These are phyloP conservation scores for Xylaria intraflava DNA, from an alignment of 495 filamentous ascomycete species.

Conservation along the genomic window DNA sequence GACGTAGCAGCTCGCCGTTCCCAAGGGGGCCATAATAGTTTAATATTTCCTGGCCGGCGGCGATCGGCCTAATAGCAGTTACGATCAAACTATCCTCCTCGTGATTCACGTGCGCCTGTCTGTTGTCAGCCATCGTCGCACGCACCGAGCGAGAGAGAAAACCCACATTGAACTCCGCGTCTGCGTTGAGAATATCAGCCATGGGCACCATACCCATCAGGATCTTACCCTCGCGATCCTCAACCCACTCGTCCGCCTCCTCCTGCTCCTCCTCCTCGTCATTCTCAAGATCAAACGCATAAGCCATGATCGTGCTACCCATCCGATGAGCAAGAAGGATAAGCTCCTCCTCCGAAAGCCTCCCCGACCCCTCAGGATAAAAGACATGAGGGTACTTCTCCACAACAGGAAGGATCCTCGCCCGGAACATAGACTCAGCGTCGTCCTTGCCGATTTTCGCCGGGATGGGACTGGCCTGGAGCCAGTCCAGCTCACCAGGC, in stretches of 20 bases:
- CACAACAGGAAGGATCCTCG: conserved; percentile 55
- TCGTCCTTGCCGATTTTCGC: conserved; percentile 69
- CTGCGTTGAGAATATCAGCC: conserved; percentile 88
- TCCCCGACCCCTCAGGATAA: conserved; percentile 41
- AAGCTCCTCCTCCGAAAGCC: conserved; percentile 42
- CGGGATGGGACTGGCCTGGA: conserved; percentile 71
- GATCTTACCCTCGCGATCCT: conserved; percentile 57
- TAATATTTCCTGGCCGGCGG: conserved; percentile 70
- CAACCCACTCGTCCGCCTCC: conserved; percentile 56
- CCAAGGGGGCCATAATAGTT: conserved; percentile 88
- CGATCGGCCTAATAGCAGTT: conserved; percentile 58
- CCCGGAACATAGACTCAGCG: conserved; percentile 62
- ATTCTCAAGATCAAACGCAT: conserved; percentile 76
- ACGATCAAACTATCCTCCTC: conserved; percentile 58
- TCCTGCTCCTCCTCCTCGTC: conserved; percentile 49
- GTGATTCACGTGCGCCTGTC: conserved; percentile 62
- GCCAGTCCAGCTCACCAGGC: conserved; percentile 56
- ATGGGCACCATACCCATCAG: conserved; percentile 85
- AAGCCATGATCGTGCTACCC: conserved; percentile 87
- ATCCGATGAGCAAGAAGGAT: conserved; percentile 64
- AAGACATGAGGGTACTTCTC: conserved; percentile 37
- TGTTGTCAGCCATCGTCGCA: conserved; percentile 14
- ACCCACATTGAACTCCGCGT: conserved; percentile 65
- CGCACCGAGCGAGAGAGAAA: neutral
- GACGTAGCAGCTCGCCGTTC: conserved; percentile 70